These are phyloP conservation scores for Trichoderma citrinoviride DNA, from an alignment of 2,329 filamentous ascomycete species.

Conservation along the genomic window DNA sequence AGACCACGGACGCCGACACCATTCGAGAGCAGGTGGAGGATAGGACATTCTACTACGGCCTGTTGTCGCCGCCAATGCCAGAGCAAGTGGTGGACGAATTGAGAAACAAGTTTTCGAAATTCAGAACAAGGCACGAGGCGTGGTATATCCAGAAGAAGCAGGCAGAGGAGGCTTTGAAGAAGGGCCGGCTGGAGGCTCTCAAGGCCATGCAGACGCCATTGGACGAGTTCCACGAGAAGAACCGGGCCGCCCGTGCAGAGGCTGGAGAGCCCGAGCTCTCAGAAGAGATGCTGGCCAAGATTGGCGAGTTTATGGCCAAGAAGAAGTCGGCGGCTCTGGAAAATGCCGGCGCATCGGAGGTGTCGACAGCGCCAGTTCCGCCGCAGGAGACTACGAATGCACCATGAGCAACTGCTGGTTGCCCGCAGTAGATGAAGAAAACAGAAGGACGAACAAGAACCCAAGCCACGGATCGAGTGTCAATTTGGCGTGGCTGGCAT, in stretches of 20 bases:
- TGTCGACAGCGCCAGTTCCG: conserved; percentile 26
- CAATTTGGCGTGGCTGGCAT: conserved; percentile 24
- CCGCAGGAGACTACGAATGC: conserved; percentile 9
- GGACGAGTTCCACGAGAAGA: conserved; percentile 57
- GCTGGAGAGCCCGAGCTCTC: conserved; percentile 56
- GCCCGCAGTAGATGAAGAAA: not conserved
- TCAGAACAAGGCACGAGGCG: conserved; percentile 75
- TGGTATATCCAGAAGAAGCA: conserved; percentile 67
- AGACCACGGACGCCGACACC: conserved; percentile 67
- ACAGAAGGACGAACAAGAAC: not conserved
- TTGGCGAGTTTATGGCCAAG: conserved; percentile 59
- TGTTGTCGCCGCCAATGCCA: conserved; percentile 77
- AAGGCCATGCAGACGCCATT: conserved; percentile 53
- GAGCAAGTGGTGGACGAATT: conserved; percentile 78
- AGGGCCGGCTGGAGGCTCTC: conserved; percentile 33
- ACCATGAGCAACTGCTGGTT: conserved; percentile 2
- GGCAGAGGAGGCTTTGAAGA: conserved; percentile 51
- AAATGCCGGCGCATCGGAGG: conserved; percentile 39
- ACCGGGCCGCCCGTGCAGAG: conserved; percentile 50
- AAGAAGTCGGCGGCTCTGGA: conserved; percentile 47
- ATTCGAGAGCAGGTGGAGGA: conserved; percentile 71
- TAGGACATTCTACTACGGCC: conserved; percentile 72
- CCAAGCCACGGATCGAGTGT: not conserved
- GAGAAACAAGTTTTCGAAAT: conserved; percentile 75
- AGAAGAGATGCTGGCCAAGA: conserved; percentile 59